phyloP scores from a whole-genome alignment of 2,329 filamentous ascomycete species.

The Neonectria sp. region DNA sequence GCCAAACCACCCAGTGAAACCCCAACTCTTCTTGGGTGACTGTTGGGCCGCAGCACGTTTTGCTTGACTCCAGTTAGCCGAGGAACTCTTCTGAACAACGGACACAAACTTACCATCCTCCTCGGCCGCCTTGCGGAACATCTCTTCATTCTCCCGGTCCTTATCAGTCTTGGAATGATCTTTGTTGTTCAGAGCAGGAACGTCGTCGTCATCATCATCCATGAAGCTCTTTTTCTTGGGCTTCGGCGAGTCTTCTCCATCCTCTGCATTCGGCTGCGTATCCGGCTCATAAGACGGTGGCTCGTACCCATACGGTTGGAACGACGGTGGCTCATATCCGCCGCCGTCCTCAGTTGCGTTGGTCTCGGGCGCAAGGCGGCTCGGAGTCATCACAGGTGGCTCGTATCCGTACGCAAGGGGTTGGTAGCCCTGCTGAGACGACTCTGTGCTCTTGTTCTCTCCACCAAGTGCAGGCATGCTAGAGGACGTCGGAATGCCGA shows the following conservation, averaged over 20 bases:
- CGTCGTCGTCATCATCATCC: constrained; percentile 85
- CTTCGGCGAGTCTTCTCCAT: constrained; percentile 66
- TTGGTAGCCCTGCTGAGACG: constrained; percentile 57
- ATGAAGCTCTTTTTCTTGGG: constrained; percentile 84
- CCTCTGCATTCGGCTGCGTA: constrained; percentile 55
- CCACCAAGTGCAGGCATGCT: constrained; percentile 36
- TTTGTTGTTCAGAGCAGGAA: constrained; percentile 66
- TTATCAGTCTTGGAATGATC: constrained; percentile 76
- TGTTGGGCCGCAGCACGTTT: constrained; percentile 70
- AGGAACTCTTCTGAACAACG: not conserved
- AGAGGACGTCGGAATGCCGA: constrained; percentile 46
- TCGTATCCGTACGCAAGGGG: constrained; percentile 67
- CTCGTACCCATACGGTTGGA: constrained; percentile 72
- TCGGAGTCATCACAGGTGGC: constrained; percentile 57
- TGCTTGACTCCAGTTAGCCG: constrained; percentile 58
- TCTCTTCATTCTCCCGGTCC: constrained; percentile 86
- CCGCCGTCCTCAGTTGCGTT: constrained; percentile 51
- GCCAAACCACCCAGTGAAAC: constrained; percentile 88
- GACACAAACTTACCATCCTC: constrained; percentile 71
- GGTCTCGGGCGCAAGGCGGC: constrained; percentile 29
- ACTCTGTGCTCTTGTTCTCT: constrained; percentile 33
- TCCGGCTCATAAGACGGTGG: constrained; percentile 71
- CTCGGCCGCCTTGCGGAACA: constrained; percentile 87
- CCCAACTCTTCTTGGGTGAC: constrained; percentile 78
- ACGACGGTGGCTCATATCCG: constrained; percentile 74